Evolutionary conservation across 768 basidiomycete species (phyloP).

Genomic region (Crucibulum laeve): DNA sequence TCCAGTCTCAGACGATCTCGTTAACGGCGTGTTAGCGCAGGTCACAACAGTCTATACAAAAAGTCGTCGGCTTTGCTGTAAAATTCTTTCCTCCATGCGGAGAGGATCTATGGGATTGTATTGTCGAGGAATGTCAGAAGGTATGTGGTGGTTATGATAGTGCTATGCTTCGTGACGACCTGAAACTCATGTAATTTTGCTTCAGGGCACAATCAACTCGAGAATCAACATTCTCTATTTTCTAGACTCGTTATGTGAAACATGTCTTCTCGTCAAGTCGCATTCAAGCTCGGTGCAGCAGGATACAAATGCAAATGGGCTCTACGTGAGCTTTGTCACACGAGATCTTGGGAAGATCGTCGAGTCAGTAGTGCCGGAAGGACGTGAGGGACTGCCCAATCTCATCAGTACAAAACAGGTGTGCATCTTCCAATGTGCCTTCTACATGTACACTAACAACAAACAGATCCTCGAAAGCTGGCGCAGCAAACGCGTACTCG

Average conservation of each 20-base stretch:
- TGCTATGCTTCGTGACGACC: neutral
- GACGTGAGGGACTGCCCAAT: conserved; percentile 85
- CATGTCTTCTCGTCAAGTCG: conserved; percentile 64
- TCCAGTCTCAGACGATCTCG: conserved; percentile 4
- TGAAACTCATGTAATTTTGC: neutral
- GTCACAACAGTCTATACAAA: conserved; percentile 85
- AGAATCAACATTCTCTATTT: conserved; percentile 94
- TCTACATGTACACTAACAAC: neutral
- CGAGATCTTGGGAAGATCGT: conserved; percentile 79
- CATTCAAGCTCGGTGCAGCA: conserved; percentile 39
- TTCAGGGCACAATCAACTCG: conserved; percentile 79
- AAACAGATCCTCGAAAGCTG: conserved; percentile 86
- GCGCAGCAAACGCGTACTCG: conserved; percentile 80
- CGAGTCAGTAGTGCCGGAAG: conserved; percentile 82
- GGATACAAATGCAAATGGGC: conserved; percentile 33
- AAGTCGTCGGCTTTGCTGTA: conserved; percentile 79
- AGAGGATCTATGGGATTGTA: conserved; percentile 92
- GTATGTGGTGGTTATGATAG: conserved; percentile 30
- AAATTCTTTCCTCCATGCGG: conserved; percentile 83
- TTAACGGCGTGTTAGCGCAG: conserved; percentile 35
- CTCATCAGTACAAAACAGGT: conserved; percentile 86
- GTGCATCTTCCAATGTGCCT: conserved; percentile 10
- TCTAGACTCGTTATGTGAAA: conserved; percentile 83
- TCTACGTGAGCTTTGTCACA: conserved; percentile 75
- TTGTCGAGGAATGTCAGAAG: conserved; percentile 88